Base-by-base conservation (phyloP, 352 stramenopile species). In the Globisporangium paroecandrum region DNA sequence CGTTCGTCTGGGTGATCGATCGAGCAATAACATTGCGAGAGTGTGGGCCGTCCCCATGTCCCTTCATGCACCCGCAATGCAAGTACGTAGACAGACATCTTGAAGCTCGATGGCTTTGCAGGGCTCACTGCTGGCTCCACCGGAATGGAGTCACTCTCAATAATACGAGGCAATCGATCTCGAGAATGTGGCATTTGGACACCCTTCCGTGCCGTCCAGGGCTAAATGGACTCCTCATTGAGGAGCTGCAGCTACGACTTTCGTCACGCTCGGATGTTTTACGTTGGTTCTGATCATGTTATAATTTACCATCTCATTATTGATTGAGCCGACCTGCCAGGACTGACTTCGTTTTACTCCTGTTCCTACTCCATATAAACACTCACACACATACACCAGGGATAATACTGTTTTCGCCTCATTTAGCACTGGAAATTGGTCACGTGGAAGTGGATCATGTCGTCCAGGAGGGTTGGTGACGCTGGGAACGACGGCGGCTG, bases 391-490 rank as follows among this genome's bases (percentile, higher is more conserved):
- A 58, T 69, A 20, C 10, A 25, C 41, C 41, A 58, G 6, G 18
- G n/a, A 38, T 58, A 18, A 10, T 7, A 5, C 22, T 22, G 8
- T 4, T n/a, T 34, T 38, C 51, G 2, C 41, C 24, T n/a, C 51
- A 7, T 25, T 66, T 43, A 70, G 58, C 71, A 81, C 29, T 71
- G 54, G 41, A 81, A 62, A 61, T 80, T 72, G 10, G 74, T 61
- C 59, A 83, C 77, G 27, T 84, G 77, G 61, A 82, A 84, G 64
- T 76, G 76, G 67, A 84, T 75, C 60, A 84, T 79, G 56, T 84
- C 77, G 68, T 84, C 77, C 18, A 84, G 64, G 63, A 84, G 74
- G 62, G 62, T 78, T 51, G 38, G 53, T 6, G 20, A 68, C 13
- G 56, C 53, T 22, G 27, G 58, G 32, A 61, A 32, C 43, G 49